These are phyloP conservation scores for Choanephora cucurbitarum DNA, from an alignment of 371 early-diverging fungal species.

Conservation along the genomic window DNA sequence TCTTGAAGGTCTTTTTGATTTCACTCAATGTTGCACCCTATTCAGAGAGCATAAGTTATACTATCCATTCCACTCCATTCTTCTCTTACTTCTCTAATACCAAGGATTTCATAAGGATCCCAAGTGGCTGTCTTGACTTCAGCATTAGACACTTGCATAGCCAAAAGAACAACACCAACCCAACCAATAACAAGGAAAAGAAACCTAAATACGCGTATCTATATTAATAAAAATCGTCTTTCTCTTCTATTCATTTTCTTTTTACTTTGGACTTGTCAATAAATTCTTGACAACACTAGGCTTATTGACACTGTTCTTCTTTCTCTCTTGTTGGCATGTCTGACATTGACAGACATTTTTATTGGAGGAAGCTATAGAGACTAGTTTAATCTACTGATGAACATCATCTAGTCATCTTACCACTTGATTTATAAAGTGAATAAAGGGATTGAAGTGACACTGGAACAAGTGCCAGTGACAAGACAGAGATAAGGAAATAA, in stretches of 20 bases:
- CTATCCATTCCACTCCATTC: too few species aligned
- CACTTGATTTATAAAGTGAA: slow-evolving; percentile 41
- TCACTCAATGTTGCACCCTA: slow-evolving; percentile 56
- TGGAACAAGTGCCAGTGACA: slow-evolving; percentile 82
- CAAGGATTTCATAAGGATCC: slow-evolving; percentile 94
- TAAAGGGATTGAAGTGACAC: slow-evolving; percentile 60
- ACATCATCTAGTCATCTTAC: slow-evolving; percentile 32
- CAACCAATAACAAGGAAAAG: slow-evolving; percentile 73
- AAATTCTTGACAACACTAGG: slow-evolving; percentile 20
- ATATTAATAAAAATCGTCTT: neutral
- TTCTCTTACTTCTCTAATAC: slow-evolving; percentile 65
- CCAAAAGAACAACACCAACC: slow-evolving; percentile 73
- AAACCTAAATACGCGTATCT: slow-evolving; percentile 32
- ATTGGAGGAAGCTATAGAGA: neutral
- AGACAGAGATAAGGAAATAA: slow-evolving; percentile 87
- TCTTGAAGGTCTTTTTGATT: slow-evolving; percentile 77
- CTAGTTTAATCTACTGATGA: too few species aligned
- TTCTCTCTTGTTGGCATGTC: slow-evolving; percentile 27
- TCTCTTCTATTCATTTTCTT: neutral
- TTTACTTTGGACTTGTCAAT: slow-evolving; percentile 29
- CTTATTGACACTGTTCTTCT: slow-evolving; percentile 15
- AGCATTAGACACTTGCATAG: slow-evolving; percentile 77
- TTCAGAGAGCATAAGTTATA: slow-evolving; percentile 1
- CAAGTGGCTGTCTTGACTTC: slow-evolving; percentile 69
- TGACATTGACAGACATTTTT: slow-evolving; percentile 24